Conservation (phyloP, 1,284 basidiomycete genomes). For the Laetiporus sulphureus region DNA sequence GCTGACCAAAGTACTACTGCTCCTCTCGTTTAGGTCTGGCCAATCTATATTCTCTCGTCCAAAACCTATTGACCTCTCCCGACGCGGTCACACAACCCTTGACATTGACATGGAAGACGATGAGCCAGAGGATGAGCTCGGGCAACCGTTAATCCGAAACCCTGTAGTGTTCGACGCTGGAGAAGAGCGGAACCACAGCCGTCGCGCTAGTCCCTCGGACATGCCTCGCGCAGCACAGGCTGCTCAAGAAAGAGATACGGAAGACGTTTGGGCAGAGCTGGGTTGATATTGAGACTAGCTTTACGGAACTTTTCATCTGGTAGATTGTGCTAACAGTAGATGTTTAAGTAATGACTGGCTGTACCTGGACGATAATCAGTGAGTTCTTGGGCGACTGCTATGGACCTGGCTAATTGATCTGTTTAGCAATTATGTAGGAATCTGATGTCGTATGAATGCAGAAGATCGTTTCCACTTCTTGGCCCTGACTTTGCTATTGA, state of each 20-base stretch:
- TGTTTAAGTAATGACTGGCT: too few relatives aligned
- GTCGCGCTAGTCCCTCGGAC: constrained; percentile 33
- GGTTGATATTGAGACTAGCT: constrained; percentile 35
- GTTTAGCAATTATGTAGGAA: too few relatives aligned
- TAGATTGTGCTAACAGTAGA: background rate
- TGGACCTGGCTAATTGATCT: too few relatives aligned
- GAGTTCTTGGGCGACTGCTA: too few relatives aligned
- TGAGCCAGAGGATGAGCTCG: constrained; percentile 48
- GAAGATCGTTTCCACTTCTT: too few relatives aligned
- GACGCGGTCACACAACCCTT: constrained; percentile 62
- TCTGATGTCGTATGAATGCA: too few relatives aligned
- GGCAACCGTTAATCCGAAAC: constrained; percentile 47
- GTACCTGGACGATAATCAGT: too few relatives aligned
- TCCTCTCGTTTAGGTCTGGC: constrained; percentile 78
- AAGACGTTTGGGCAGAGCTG: constrained; percentile 70
- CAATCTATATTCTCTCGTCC: constrained; percentile 91
- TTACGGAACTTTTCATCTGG: background rate
- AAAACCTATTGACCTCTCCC: constrained; percentile 84
- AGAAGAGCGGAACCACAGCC: constrained; percentile 28
- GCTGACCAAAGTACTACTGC: background rate
- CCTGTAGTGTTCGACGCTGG: constrained; percentile 45
- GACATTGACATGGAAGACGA: constrained; percentile 73
- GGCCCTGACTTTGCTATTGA: too few relatives aligned
- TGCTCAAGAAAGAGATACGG: constrained; percentile 48
- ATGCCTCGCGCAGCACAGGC: constrained; percentile 54